phyloP scores from a whole-genome alignment of 176 grass and related monocot genomes.

The Oryza glumipatula region DNA sequence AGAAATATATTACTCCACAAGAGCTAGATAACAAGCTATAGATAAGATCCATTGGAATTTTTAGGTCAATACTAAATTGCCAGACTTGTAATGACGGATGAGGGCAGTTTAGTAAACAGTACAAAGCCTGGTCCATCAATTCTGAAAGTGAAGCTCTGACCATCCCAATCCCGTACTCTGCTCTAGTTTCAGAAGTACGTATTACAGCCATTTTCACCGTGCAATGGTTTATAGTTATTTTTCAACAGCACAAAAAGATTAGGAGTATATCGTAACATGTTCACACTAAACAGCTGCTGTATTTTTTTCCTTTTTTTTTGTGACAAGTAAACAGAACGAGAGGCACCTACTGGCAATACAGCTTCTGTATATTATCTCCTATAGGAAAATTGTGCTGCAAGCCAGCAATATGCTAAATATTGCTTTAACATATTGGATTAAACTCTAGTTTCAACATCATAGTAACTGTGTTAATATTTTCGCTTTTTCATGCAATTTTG shows the following conservation, averaged over 20 bases:
- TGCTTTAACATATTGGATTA: background rate
- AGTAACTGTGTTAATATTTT: background rate
- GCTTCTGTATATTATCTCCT: background rate
- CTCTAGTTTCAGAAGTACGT: slow-evolving; percentile 5
- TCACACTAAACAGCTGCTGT: slow-evolving; percentile 7
- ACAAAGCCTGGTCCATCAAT: background rate
- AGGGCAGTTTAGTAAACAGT: slow-evolving; percentile 10
- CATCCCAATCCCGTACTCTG: background rate
- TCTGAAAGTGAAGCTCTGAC: background rate
- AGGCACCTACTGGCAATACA: background rate
- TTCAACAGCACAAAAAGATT: slow-evolving; percentile 14
- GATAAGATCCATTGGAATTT: slow-evolving; percentile 26
- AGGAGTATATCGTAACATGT: too few species aligned
- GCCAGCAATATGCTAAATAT: background rate
- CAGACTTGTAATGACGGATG: slow-evolving; percentile 23
- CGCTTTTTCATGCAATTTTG: background rate
- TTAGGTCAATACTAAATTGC: slow-evolving; percentile 2
- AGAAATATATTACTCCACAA: slow-evolving; percentile 13
- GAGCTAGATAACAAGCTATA: slow-evolving; percentile 8
- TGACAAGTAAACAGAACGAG: background rate
- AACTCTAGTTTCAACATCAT: slow-evolving; percentile 2
- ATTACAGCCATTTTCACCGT: slow-evolving; percentile 8
- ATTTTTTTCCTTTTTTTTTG: background rate
- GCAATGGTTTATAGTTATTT: slow-evolving; percentile 1
- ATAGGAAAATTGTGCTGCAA: slow-evolving; percentile 11